These are phyloP conservation scores for Phytophthora pinifolia DNA, from an alignment of 352 stramenopile genomes.

Conservation along the genomic window DNA sequence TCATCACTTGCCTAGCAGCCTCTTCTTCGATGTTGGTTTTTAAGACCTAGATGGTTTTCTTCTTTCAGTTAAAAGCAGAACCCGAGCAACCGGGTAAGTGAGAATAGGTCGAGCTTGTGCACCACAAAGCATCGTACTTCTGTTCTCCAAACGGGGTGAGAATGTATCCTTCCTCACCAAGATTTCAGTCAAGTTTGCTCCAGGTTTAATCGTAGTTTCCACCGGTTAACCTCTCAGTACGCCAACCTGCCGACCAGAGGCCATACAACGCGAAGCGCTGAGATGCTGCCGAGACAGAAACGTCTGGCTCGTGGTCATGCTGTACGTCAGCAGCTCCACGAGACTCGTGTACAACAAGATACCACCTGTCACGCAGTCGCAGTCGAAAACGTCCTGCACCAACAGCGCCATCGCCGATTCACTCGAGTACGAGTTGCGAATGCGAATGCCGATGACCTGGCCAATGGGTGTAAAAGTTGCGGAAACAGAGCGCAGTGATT, in stretches of 20 bases:
- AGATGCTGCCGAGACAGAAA: slow-evolving; percentile 32
- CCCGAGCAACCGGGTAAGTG: too few species aligned
- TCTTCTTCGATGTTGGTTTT: too few species aligned
- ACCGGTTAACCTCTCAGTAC: slow-evolving; percentile 11
- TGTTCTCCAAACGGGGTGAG: too few species aligned
- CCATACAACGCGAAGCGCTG: slow-evolving; percentile 47
- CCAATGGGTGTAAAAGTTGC: slow-evolving; percentile 78
- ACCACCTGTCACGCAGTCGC: slow-evolving; percentile 60
- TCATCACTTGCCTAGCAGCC: too few species aligned
- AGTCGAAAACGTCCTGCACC: slow-evolving; percentile 64
- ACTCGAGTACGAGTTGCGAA: slow-evolving; percentile 54
- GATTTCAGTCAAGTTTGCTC: too few species aligned
- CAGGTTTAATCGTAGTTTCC: too few species aligned
- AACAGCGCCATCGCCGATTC: slow-evolving; percentile 47
- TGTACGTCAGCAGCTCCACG: slow-evolving; percentile 68
- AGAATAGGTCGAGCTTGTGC: too few species aligned
- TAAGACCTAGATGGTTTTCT: too few species aligned
- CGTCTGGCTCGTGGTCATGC: slow-evolving; percentile 61
- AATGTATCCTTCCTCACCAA: too few species aligned
- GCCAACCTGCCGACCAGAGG: slow-evolving; percentile 69
- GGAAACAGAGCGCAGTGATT: slow-evolving; percentile 65
- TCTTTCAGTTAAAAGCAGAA: too few species aligned
- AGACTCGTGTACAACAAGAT: slow-evolving; percentile 75
- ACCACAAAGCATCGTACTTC: too few species aligned
- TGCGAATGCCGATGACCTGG: slow-evolving; percentile 53